Evolutionary conservation across 208 protist species (phyloP).

Genomic region (Acanthamoeba healyi): DNA sequence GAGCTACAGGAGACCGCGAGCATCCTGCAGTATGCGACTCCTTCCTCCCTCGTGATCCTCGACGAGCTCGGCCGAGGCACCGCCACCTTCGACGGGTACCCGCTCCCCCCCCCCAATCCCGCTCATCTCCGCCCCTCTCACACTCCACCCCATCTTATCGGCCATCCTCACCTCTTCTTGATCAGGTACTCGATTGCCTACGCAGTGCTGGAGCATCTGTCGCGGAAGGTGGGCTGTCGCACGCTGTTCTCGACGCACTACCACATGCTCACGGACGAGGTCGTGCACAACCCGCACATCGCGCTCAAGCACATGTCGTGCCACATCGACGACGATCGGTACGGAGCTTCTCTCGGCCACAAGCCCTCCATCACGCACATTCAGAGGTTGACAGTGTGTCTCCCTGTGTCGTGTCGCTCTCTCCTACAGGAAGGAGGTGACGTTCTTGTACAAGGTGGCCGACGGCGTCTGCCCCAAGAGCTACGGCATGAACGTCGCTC

Average conservation of each 20-base stretch:
- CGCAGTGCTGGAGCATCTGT: constrained; percentile 93
- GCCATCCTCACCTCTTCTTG: neutral
- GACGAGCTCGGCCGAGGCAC: constrained; percentile 98
- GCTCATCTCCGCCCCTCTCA: too few relatives aligned
- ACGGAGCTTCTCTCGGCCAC: too few relatives aligned
- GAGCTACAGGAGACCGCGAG: constrained; percentile 95
- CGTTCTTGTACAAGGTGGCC: constrained; percentile 87
- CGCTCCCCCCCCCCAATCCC: too few relatives aligned
- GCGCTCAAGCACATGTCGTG: constrained; percentile 86
- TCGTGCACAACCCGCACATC: constrained; percentile 33
- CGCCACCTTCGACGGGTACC: constrained; percentile 96
- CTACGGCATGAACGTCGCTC: constrained; percentile 90
- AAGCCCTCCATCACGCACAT: too few relatives aligned
- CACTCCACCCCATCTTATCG: too few relatives aligned
- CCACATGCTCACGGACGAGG: constrained; percentile 94
- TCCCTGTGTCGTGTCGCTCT: too few relatives aligned
- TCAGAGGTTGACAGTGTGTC: too few relatives aligned
- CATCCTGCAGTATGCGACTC: constrained; percentile 91
- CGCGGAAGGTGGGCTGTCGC: constrained; percentile 82
- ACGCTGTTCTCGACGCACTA: constrained; percentile 98
- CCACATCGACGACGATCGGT: constrained; percentile 79
- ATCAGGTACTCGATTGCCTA: constrained; percentile 93
- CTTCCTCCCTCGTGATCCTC: constrained; percentile 97
- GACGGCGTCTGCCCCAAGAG: constrained; percentile 86
- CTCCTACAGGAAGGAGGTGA: constrained; percentile 80